Base-by-base conservation (phyloP, 1,284 basidiomycete genomes). In the Wolfiporia cocos region DNA sequence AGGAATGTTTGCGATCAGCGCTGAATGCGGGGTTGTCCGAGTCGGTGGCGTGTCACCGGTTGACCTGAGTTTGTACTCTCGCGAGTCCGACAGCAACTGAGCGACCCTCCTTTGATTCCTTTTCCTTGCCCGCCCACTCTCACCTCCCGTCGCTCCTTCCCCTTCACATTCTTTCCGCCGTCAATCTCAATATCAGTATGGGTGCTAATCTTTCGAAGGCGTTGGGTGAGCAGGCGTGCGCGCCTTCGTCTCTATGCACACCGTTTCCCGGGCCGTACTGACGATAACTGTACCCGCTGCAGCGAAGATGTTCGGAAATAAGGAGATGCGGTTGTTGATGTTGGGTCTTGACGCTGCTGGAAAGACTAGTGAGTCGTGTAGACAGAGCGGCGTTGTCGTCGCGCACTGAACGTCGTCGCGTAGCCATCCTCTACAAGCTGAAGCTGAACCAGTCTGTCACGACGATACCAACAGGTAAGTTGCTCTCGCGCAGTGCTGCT, bases 371-470 rank as follows among this genome's bases (percentile, higher is more conserved):
- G 69, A 72, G 75, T 35, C 5, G 7, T 6, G 9, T 29, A 14
- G 7, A 9, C 9, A 29, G 26, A 29, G 26, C 9, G 9, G 26
- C 26, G 26, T 29, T 9, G 26, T 9, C 26, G n/a, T n/a, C 26
- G 34, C 20, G 34, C 41, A 44, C 45, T 52, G 45, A 50, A 45
- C 37, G 47, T 41, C 35, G 37, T 65, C 15, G 9, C 21, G 24
- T 34, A 95, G 93, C 95, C 32, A 99, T 99, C 63, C 81, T 99
- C 44, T 99, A 99, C 78, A 99, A 99, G 69, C 86, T 99, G 66
- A 99, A 99, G 72, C 74, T 99, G 61, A 96, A 96, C 69, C 93
- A 99, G 67, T 93, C 90, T 45, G 96, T 99, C 49, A 98, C 95
- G 31, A 99, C 96, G 21, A 98, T 99, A 61, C 96, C 96, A 49